Evolutionary conservation across 345 rosid species (phyloP), one percentile per base, ranked within the genome.

Genomic region (Rhizophora apiculata): DNA sequence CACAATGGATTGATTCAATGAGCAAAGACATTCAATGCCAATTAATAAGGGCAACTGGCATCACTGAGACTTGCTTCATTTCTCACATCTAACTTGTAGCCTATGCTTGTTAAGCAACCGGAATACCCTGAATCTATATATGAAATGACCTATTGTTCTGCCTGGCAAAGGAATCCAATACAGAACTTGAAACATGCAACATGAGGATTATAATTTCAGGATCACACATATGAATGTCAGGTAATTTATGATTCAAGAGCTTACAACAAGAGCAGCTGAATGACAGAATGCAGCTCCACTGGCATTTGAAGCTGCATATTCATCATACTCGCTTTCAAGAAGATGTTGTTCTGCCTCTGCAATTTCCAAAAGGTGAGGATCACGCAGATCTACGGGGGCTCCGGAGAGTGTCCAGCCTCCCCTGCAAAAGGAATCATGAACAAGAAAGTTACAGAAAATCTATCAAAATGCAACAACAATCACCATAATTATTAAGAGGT

Each of bases 401-500:
- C 98, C 99, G 26, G 98, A 90, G 64, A 92, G 82, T 55, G 89
- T 92, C 99, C 96, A 92, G 67, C 96, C 97, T 78, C 94, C 93
- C 58, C 98, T 90, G 78, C 70, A 86, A 60, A 62, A 53, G 73
- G 60, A 53, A 79, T 51, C 56, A 70, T 18, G 37, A 58, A 67
- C 13, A 60, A 68, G 65, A 63, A 60, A 20, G 5, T 22, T 54
- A 56, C 60, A 67, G 24, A 10, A 11, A 29, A 30, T 32, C 22
- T 10, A 19, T 37, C 32, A 21, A 9, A 22, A 29, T n/a, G 39
- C 4, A 46, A 26, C 36, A 34, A 13, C 24, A 15, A 56, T 18
- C 67, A 61, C 24, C 63, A 13, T 13, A 43, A 43, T 11, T 30
- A 20, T 60, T 5, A 68, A 27, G 8, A 70, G 10, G n/a, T 18